Evolutionary conservation across 148 eudicot species (phyloP), one percentile per base, ranked within the genome.

Genomic region (Rhododendron molle): DNA sequence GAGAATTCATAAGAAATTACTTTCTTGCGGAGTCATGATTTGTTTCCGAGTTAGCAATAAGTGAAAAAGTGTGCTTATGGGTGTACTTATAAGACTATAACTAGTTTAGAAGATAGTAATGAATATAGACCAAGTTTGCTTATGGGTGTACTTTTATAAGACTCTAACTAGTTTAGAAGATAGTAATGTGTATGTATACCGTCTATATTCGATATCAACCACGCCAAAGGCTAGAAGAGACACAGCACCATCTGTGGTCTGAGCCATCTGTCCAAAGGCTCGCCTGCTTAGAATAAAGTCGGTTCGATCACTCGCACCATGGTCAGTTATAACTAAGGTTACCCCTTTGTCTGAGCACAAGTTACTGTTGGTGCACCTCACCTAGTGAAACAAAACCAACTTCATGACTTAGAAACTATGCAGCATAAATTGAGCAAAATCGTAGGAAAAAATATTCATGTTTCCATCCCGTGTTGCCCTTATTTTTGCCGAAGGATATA

Each of bases 321-420:
- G 90, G 81, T 95, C 98, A 7, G 98, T 95, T 84, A 95, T 87
- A 73, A 91, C 95, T 32, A 92, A 81, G 5, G 91, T 92, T 49
- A 85, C 96, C 13, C 98, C 98, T 72, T 91, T 82, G 72, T 95
- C 95, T 1, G 98, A 89, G 91, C 98, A 95, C 67, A 86, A 88
- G 32, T 87, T 65, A 65, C 89, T 84, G 84, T 91, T 88, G 80
- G 89, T 92, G 90, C 98, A 93, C 91, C 92, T 91, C 69, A 93
- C 96, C 96, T 95, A 80, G 7, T 7, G 7, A 7, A 15, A 4
- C 44, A 65, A 54, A 56, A 5, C n/a, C n/a, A 21, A 62, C 9
- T 62, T 62, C 26, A 62, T 62, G 2, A n/a, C 28, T 23, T 2
- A n/a, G 12, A 23, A 62, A 23, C 23, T 62, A 2, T 62, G n/a